These are phyloP conservation scores for Strobilomyces echinocephalus DNA, from an alignment of 768 basidiomycete species.

Conservation along the genomic window DNA sequence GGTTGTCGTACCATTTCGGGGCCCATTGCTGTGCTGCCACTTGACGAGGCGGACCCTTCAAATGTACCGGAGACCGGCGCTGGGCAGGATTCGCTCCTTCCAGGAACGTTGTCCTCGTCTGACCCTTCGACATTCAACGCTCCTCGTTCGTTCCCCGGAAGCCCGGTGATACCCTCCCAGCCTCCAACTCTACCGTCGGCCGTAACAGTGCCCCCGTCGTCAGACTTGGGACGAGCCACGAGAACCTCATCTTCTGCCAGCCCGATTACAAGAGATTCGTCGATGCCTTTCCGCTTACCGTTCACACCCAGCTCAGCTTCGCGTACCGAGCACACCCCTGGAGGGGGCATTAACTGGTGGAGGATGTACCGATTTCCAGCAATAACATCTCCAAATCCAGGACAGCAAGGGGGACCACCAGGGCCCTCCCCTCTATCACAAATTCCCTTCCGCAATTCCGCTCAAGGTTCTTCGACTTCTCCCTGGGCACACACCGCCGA, in stretches of 20 bases:
- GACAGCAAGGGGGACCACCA: slow-evolving; percentile 14
- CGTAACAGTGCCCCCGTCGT: slow-evolving; percentile 2
- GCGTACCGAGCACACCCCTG: slow-evolving; percentile 36
- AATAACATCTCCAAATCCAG: slow-evolving; percentile 40
- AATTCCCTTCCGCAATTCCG: slow-evolving; percentile 13
- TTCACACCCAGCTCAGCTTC: slow-evolving; percentile 29
- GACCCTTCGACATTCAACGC: slow-evolving; percentile 4
- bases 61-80: slow-evolving; percentile 14
- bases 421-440: slow-evolving; percentile 25
- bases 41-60: slow-evolving; percentile 18
- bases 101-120: slow-evolving; percentile 12
- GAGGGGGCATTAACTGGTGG: slow-evolving; percentile 71
- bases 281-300: slow-evolving; percentile 31
- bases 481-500: slow-evolving; percentile 15
- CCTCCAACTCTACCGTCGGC: slow-evolving; percentile 1
- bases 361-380: slow-evolving; percentile 77
- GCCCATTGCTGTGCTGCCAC: slow-evolving; percentile 21
- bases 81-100: slow-evolving; percentile 9
- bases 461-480: slow-evolving; percentile 17
- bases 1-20: slow-evolving; percentile 19
- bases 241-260: slow-evolving; percentile 1
- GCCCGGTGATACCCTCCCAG: background rate
- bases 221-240: background rate
- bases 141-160: slow-evolving; percentile 7
- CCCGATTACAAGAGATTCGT: slow-evolving; percentile 12